Base-by-base conservation (phyloP, 1,284 basidiomycete species). In the Heterobasidion annosum region DNA sequence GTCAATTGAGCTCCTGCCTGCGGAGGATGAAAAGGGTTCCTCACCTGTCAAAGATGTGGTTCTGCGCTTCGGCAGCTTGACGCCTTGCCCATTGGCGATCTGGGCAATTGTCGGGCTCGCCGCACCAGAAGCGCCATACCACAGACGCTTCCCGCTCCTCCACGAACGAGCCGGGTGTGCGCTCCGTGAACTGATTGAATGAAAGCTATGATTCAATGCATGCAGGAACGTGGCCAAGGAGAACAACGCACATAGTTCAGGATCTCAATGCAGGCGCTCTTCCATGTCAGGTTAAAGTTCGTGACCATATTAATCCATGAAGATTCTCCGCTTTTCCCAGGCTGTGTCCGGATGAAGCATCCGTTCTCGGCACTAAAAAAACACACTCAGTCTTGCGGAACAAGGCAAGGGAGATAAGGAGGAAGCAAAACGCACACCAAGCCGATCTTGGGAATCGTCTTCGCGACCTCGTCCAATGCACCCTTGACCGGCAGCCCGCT, bases 11-110 rank as follows among this genome's bases (percentile, higher is more conserved):
- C 12, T 4, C 33, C 40, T 9, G 45, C 33, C 25, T 18, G 34
- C 40, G 34, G 37, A 44, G 48, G 13, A 44, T 15, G 37, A 43
- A 15, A 44, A 34, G n/a, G 33, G 34, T 5, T 16, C 61, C 68
- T 50, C 43, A 79, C 79, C 78, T 82, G 66, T 91, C 90, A 66
- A 89, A 93, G 59, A 94, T 90, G 65, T 93, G 87, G 67, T 93
- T 93, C 68, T 93, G 91, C 25, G 91, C 91, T 67, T 93, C 92
- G 0, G 89, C 88, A 1, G 91, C 90, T 66, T 93, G 91, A 25
- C 91, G 73, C 33, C 85, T 78, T 0, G 90, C 90, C 91, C 91
- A 93, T 58, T 81, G 81, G 8, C 81, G 75, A 61, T 85, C 83
- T 0, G 78, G 68, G 40, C 74, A 71, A 49, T 79, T 74, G 25